Evolutionary conservation across 1,284 basidiomycete species (phyloP).

Genomic region (Paramarasmius palmivorus): DNA sequence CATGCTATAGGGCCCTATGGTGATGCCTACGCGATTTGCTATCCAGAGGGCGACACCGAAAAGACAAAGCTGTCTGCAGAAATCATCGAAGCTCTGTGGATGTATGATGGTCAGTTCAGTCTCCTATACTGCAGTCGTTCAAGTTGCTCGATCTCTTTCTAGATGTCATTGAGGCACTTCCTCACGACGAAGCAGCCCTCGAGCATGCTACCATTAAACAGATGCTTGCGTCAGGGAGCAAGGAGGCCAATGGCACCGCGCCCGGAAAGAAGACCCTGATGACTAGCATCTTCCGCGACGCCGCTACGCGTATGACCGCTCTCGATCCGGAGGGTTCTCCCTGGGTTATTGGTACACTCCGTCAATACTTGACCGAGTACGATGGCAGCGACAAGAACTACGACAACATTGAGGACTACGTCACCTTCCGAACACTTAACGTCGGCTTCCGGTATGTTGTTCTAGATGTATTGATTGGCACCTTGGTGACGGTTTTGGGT

Average conservation of each 20-base stretch:
- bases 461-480: not conserved
- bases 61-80: conserved; percentile 5
- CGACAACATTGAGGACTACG: conserved; percentile 4
- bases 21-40: conserved; percentile 1
- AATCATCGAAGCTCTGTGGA: conserved; percentile 5
- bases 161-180: conserved; percentile 1
- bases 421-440: not conserved
- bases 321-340: conserved; percentile 3
- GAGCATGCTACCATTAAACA: conserved; percentile 6
- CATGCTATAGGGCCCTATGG: conserved; percentile 3
- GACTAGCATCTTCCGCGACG: conserved; percentile 7
- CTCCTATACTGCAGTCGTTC: too few species aligned
- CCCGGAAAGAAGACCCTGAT: conserved; percentile 3
- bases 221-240: not conserved
- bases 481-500: not conserved
- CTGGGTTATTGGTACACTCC: not conserved
- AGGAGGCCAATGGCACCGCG: not conserved
- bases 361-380: conserved; percentile 6
- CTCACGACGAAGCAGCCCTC: conserved; percentile 6
- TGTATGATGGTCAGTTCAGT: conserved; percentile 4
- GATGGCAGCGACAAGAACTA: conserved; percentile 4
- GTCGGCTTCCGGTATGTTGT: conserved; percentile 1
- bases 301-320: not conserved
- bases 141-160: not conserved
- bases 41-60: conserved; percentile 6